Percentiles rank a stretch among this genome's conserved stretches.
phyloP scores from a whole-genome alignment of 2,329 filamentous ascomycete genomes.

The Aspergillus tanneri region DNA sequence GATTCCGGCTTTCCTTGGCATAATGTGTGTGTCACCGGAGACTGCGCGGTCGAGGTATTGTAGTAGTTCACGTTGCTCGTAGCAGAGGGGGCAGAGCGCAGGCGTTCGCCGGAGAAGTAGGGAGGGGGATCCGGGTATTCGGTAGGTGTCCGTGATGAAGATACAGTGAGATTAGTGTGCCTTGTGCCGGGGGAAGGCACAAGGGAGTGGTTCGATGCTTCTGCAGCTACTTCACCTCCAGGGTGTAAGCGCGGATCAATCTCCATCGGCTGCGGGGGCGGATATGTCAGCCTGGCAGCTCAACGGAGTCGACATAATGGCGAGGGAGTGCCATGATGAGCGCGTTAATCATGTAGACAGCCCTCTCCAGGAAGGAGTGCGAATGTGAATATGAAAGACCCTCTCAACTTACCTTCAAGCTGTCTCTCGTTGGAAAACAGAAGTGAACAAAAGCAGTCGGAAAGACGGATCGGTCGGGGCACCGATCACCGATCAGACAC shows the following conservation, averaged over 20 bases:
- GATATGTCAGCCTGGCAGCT: slow-evolving; percentile 12
- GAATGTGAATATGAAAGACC: no score
- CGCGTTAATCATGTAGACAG: no score
- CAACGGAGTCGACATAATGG: no score
- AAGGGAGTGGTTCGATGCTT: slow-evolving; percentile 10
- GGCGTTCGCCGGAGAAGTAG: slow-evolving; percentile 16
- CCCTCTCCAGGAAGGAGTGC: no score
- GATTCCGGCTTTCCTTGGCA: slow-evolving; percentile 4
- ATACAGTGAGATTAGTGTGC: slow-evolving; percentile 7
- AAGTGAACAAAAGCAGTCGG: background rate
- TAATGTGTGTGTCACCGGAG: slow-evolving; percentile 10
- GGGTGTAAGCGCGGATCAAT: slow-evolving; percentile 35
- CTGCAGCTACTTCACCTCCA: background rate
- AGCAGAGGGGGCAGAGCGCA: slow-evolving; percentile 18
- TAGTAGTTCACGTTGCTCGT: slow-evolving; percentile 13
- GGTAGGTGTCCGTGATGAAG: slow-evolving; percentile 12
- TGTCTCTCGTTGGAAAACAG: background rate
- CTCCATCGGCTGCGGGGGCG: slow-evolving; percentile 30
- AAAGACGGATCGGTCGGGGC: background rate
- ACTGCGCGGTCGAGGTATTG: slow-evolving; percentile 4
- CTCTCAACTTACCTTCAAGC: background rate
- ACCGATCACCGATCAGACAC: background rate
- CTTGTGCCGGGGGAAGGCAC: slow-evolving; percentile 10
- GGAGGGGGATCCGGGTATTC: slow-evolving; percentile 33
- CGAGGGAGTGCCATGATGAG: no score